Evolutionary conservation across 2,329 filamentous ascomycete species (phyloP), one percentile per base, ranked within the genome.

Genomic region (Monosporascus sp.): DNA sequence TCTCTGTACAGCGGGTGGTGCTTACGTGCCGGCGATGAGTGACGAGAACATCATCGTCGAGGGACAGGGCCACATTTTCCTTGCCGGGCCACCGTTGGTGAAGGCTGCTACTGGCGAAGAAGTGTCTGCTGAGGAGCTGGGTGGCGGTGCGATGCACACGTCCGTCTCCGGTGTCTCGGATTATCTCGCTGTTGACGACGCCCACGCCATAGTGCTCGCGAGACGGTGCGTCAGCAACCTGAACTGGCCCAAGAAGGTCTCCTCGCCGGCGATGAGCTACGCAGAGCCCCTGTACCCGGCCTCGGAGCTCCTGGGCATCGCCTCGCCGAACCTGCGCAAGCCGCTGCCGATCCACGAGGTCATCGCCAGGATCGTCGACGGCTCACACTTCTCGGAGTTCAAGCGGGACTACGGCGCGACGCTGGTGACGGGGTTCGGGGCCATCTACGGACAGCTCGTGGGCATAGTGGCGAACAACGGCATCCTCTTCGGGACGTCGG

Each of bases 11-110:
- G 93, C 93, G 2, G 93, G 93, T 49, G 93, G 93, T 48, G 93
- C 93, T 24, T 97, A 99, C 69, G 92, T 97, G 11, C 93, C 93
- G 11, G 91, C 90, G 64, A 97, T 99, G 93, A 93, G 89, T 56
- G 94, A 97, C 69, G 94, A 97, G 78, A 91, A 85, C 68, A 97
- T 99, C 71, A 97, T 99, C 59, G 94, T 97, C 40, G 85, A 91
- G 66, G 88, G 92, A 50, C 92, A 97, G 70, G 93, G 93, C n/a
- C 92, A 96, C 61, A 96, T 99, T 68, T 99, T 97, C 77, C 83
- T 99, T 2, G 93, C 93, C 1, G 94, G 93, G 0, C 93, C 93
- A 19, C 93, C 94, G 0, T 79, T 99, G 1, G 94, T 99, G 58
- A 96, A 97, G 74, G 94, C 94, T 8, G 93, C 93, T 11, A 99